These are phyloP conservation scores for Alisma plantagoaquatica DNA, from an alignment of 106 monocot genomes.

Conservation along the genomic window DNA sequence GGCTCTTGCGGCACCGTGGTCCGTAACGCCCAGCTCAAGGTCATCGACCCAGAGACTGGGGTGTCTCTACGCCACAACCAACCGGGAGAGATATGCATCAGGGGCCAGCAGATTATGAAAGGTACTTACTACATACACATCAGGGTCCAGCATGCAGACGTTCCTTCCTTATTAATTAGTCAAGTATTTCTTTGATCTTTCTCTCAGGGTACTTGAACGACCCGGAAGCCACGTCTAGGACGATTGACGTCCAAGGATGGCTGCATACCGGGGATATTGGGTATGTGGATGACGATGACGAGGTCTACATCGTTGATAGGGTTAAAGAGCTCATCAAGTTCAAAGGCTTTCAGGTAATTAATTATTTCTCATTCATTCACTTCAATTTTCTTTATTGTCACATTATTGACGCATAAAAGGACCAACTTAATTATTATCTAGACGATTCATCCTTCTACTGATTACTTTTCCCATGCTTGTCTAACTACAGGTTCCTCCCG, in stretches of 20 bases:
- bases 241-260: constrained; percentile 87
- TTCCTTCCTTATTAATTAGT: too few species aligned
- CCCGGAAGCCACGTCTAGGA: constrained; percentile 61
- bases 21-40: constrained; percentile 62
- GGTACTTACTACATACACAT: too few species aligned
- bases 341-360: constrained; percentile 87
- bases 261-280: constrained; percentile 95
- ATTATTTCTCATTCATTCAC: too few species aligned
- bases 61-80: constrained; percentile 40
- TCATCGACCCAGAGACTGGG: constrained; percentile 53
- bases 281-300: constrained; percentile 88
- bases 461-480: neutral
- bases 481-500: constrained; percentile 68
- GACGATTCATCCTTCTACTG: neutral
- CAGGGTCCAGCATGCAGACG: too few species aligned
- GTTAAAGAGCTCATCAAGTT: constrained; percentile 98
- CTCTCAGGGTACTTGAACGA: constrained; percentile 80
- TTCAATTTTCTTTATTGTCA: too few species aligned
- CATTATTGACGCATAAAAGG: too few species aligned
- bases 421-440: too few species aligned
- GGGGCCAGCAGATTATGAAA: constrained; percentile 71
- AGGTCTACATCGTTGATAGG: constrained; percentile 91
- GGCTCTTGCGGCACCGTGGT: constrained; percentile 66
- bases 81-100: constrained; percentile 66
- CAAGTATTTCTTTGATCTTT: too few species aligned